phyloP scores from a whole-genome alignment of 257 asterid species.

The Ballota nigra region DNA sequence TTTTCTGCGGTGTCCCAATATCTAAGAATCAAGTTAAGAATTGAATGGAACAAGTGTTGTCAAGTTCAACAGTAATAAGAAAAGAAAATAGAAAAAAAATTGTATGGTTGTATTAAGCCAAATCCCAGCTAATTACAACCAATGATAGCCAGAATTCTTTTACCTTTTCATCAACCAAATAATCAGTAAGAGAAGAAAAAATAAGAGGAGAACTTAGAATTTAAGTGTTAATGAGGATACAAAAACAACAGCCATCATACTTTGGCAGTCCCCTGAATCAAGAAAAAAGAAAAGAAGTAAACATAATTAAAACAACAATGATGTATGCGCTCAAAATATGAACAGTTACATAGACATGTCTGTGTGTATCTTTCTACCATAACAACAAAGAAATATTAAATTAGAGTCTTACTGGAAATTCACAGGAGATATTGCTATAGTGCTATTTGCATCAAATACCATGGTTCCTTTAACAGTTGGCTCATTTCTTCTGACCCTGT shows the following conservation, averaged over 20 bases:
- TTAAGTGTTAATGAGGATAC: constrained; percentile 62
- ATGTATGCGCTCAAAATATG: background rate
- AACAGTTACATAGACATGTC: background rate
- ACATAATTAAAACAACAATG: constrained; percentile 14
- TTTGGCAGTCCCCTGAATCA: constrained; percentile 80
- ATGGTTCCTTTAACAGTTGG: constrained; percentile 86
- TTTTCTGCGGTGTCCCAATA: constrained; percentile 95
- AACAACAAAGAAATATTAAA: constrained; percentile 6
- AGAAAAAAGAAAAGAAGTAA: constrained; percentile 26
- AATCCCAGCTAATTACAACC: background rate
- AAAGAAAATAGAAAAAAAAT: background rate
- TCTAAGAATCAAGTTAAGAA: constrained; percentile 65
- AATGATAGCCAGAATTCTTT: background rate
- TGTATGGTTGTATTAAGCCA: background rate
- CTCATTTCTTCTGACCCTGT: constrained; percentile 84
- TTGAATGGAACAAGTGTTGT: constrained; percentile 9
- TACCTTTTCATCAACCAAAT: background rate
- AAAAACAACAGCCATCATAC: constrained; percentile 96
- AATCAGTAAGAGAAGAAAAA: background rate
- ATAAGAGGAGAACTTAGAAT: background rate
- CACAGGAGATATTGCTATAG: constrained; percentile 88
- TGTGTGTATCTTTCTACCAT: background rate
- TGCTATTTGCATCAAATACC: constrained; percentile 85
- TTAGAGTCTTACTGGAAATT: constrained; percentile 81
- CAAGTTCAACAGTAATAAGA: background rate